A percentile compares a stretch with the other conserved stretches of the same genome.
Evolutionary conservation across 2,329 filamentous ascomycete species (phyloP).

Genomic region (Westerdykella aurantiaca): DNA sequence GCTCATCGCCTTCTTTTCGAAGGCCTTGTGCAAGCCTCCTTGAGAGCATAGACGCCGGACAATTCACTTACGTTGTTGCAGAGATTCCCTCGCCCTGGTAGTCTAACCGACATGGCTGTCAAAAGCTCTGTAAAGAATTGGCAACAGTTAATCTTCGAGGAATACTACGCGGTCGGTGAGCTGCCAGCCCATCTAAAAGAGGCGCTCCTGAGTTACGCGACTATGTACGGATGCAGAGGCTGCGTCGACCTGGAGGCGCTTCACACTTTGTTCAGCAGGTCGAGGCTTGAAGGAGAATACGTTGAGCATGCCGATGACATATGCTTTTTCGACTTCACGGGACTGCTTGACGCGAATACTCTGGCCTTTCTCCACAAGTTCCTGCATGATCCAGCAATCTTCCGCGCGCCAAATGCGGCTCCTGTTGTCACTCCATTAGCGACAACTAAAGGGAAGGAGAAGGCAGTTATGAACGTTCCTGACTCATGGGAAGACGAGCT

Average conservation of each 20-base stretch:
- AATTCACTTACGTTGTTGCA: conserved; percentile 6
- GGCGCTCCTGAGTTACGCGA: conserved; percentile 52
- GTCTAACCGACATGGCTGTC: conserved; percentile 48
- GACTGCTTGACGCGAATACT: conserved; percentile 44
- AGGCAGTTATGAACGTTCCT: conserved; percentile 18
- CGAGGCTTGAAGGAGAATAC: conserved; percentile 19
- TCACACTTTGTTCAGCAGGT: conserved; percentile 44
- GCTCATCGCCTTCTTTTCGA: background rate
- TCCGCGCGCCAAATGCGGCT: conserved; percentile 4
- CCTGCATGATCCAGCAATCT: conserved; percentile 16
- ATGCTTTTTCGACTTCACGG: conserved; percentile 49
- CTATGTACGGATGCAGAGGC: conserved; percentile 43
- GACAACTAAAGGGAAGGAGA: conserved; percentile 10
- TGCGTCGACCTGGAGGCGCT: conserved; percentile 43
- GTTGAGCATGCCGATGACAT: conserved; percentile 38
- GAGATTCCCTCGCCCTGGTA: conserved; percentile 31
- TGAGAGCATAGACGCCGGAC: too few relatives aligned
- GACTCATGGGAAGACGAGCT: conserved; percentile 46
- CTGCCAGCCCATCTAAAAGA: conserved; percentile 50
- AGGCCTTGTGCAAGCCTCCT: conserved; percentile 1
- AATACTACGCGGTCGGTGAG: conserved; percentile 49
- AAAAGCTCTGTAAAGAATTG: conserved; percentile 53
- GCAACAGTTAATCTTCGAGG: conserved; percentile 52
- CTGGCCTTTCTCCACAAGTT: conserved; percentile 47
- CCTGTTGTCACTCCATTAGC: conserved; percentile 4